Percentiles rank a stretch among this genome's conserved stretches.
Conservation (phyloP, 2,329 filamentous ascomycete species). For the Epichloe coenophiala region DNA sequence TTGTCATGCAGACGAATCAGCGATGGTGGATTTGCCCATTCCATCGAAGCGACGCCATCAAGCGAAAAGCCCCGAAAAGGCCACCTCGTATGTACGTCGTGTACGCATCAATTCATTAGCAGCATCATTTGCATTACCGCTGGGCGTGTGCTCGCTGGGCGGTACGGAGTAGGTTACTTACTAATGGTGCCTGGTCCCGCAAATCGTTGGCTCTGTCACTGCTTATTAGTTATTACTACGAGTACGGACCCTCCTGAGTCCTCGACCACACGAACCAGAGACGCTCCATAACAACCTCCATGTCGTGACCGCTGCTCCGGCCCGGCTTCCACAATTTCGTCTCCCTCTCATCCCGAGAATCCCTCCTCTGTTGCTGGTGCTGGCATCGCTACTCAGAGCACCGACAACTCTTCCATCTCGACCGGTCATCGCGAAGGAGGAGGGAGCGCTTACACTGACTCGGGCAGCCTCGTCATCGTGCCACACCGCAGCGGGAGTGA, state of each 20-base stretch:
- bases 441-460: constrained; percentile 16
- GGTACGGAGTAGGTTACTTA: too few relatives aligned
- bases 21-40: not conserved
- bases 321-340: constrained; percentile 21
- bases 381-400: constrained; percentile 10
- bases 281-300: constrained; percentile 1
- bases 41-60: not conserved
- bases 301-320: not conserved
- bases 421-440: constrained; percentile 20
- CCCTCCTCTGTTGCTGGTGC: constrained; percentile 26
- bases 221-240: too few relatives aligned
- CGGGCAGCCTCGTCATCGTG: constrained; percentile 1
- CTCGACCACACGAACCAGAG: not conserved
- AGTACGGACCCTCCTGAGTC: not conserved
- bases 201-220: not conserved
- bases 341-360: constrained; percentile 15
- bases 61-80: not conserved
- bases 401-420: constrained; percentile 11
- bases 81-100: too few relatives aligned
- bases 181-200: not conserved
- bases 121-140: not conserved
- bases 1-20: not conserved
- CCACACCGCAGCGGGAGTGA: constrained; percentile 7
- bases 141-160: too few relatives aligned
- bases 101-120: too few relatives aligned